Percentiles rank a stretch among this genome's conserved stretches.
Conservation (phyloP, 1,139 yeast species). For the Meyerozyma athensensis region DNA sequence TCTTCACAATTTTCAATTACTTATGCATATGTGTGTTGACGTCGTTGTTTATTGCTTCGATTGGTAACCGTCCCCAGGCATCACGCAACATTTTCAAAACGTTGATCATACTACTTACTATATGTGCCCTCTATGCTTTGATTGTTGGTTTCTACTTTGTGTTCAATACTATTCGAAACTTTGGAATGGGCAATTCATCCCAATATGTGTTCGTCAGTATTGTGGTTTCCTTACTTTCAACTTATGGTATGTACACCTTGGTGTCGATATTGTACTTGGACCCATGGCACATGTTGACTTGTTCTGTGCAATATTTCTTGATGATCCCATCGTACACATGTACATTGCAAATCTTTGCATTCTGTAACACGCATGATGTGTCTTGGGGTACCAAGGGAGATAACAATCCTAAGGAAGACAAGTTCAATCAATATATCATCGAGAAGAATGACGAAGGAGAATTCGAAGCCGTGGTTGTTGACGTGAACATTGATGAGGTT, state of each 20-base stretch:
- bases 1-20: conserved; percentile 82
- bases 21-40: conserved; percentile 75
- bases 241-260: conserved; percentile 81
- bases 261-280: conserved; percentile 80
- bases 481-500: conserved; percentile 83
- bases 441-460: conserved; percentile 53
- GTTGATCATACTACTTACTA: conserved; percentile 64
- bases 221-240: conserved; percentile 80
- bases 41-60: conserved; percentile 81
- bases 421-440: conserved; percentile 38
- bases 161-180: conserved; percentile 43
- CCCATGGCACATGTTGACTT: conserved; percentile 91
- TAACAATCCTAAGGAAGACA: conserved; percentile 59
- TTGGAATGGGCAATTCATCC: conserved; percentile 35
- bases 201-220: conserved; percentile 66
- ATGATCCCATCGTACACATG: conserved; percentile 90
- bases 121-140: conserved; percentile 79
- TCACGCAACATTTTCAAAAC: conserved; percentile 63
- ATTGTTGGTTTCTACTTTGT: conserved; percentile 82
- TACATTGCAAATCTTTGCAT: conserved; percentile 87
- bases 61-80: conserved; percentile 96
- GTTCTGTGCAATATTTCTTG: conserved; percentile 78
- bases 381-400: conserved; percentile 98
- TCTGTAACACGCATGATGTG: conserved; percentile 93
- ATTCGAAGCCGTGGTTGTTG: conserved; percentile 86